Conservation (phyloP, 306 rosid genomes). For the Geum urbanum region DNA sequence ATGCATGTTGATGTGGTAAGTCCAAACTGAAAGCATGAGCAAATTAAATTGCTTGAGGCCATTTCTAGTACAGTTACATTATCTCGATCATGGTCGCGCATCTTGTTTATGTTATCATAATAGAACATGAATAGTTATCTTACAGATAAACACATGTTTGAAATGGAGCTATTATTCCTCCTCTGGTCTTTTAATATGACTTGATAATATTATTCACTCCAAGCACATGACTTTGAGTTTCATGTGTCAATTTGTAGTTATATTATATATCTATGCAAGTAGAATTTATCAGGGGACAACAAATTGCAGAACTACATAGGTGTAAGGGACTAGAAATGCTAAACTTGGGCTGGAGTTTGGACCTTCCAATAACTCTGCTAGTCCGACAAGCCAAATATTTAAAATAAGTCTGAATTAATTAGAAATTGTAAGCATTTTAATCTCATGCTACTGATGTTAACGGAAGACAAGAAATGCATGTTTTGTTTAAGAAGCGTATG, state of each 20-base stretch:
- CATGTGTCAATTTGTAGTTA: neutral
- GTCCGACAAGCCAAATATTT: neutral
- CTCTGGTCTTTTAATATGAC: neutral
- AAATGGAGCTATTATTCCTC: neutral
- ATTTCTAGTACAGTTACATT: neutral
- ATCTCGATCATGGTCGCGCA: neutral
- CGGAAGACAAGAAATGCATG: neutral
- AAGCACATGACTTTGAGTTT: neutral
- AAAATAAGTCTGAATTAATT: neutral
- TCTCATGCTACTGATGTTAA: neutral
- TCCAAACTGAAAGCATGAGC: neutral
- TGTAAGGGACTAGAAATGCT: neutral
- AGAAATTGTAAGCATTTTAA: neutral
- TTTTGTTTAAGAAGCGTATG: neutral
- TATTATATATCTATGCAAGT: too few relatives aligned
- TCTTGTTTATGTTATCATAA: neutral
- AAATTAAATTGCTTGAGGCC: too few relatives aligned
- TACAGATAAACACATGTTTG: neutral
- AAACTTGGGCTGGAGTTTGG: neutral
- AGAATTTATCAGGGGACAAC: too few relatives aligned
- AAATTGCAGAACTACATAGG: too few relatives aligned
- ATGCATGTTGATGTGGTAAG: constrained; percentile 93
- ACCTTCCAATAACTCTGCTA: neutral
- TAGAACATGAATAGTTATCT: neutral
- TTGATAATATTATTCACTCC: neutral